A percentile compares a stretch with the other conserved stretches of the same genome.
Conservation (phyloP, 2,329 filamentous ascomycete species). For the Gnomoniopsis sp. region DNA sequence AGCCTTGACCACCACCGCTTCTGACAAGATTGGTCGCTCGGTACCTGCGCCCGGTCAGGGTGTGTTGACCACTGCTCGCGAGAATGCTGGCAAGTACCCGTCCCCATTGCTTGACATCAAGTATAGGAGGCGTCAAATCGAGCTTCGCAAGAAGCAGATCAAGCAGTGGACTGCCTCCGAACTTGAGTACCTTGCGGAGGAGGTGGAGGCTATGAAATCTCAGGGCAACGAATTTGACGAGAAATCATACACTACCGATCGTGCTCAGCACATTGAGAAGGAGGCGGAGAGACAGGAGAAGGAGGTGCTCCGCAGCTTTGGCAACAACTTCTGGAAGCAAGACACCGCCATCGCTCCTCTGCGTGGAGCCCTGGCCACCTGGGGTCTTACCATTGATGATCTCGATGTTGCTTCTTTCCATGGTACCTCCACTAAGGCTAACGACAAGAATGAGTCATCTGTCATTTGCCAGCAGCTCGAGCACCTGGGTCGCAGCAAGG, state of each 20-base stretch:
- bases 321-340: constrained; percentile 99
- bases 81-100: constrained; percentile 86
- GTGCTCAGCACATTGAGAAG: constrained; percentile 79
- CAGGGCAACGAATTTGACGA: constrained; percentile 73
- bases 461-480: constrained; percentile 95
- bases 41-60: constrained; percentile 95
- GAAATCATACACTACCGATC: constrained; percentile 80
- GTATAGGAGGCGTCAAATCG: constrained; percentile 92
- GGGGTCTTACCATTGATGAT: constrained; percentile 97
- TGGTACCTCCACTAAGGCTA: constrained; percentile 95
- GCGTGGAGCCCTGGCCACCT: constrained; percentile 91
- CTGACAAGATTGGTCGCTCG: constrained; percentile 97
- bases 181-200: constrained; percentile 86
- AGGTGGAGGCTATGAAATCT: constrained; percentile 85
- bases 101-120: constrained; percentile 96
- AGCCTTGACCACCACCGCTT: constrained; percentile 90
- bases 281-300: constrained; percentile 89
- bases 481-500: constrained; percentile 92
- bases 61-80: constrained; percentile 92
- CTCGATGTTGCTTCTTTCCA: constrained; percentile 96
- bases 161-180: constrained; percentile 96
- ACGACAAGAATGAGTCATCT: constrained; percentile 99
- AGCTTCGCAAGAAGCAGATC: constrained; percentile 90
- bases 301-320: constrained; percentile 86
- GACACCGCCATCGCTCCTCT: constrained; percentile 91